Evolutionary conservation across 2,329 filamentous ascomycete species (phyloP), one percentile per base, ranked within the genome.

Genomic region (Scorias spongiosa): DNA sequence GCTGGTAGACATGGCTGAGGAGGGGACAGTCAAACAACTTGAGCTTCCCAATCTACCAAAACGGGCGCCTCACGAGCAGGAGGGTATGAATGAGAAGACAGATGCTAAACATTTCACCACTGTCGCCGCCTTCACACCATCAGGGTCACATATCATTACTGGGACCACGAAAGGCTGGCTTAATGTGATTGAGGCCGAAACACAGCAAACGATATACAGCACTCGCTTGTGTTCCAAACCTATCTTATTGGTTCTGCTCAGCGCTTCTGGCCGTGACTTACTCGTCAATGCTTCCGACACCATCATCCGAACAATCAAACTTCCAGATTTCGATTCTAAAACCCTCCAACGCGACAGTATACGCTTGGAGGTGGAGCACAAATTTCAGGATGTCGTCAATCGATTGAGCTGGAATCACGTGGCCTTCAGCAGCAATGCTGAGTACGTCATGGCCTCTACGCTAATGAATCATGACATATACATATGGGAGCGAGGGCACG

Each of bases 401-500:
- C 79, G 84, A 39, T 68, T 96, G 10, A 87, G 84, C 6, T 98
- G 91, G 91, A 98, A 96, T 57, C 87, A 95, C 57, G 88, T 94
- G 46, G 87, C 88, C 0, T 96, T 98, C 61, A 93, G 86, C 57
- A 82, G 85, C 1, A 91, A 84, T 0, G 88, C 87, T 42, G 91
- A 98, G 63, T 96, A 96, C 59, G 87, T 98, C 36, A 87, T 87
- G 18, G 91, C 93, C 0, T 93, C 87, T 20, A 96, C 91, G 2
- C 94, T 87, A 63, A 96, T 96, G 71, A 98, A 98, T 57, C 88
- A 95, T 55, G 89, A 98, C 63, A 84, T 98, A 50, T 96, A 96
- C 64, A 88, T 96, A 26, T 96, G 89, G 91, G 91, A 98, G 65
- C 79, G 91, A 44, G 83, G 81, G 44, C 86, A 93, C 56, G 91